Evolutionary conservation across 495 filamentous ascomycete genomes (phyloP), one percentile per base, ranked within the genome.

Genomic region (Ramalina peruviana): DNA sequence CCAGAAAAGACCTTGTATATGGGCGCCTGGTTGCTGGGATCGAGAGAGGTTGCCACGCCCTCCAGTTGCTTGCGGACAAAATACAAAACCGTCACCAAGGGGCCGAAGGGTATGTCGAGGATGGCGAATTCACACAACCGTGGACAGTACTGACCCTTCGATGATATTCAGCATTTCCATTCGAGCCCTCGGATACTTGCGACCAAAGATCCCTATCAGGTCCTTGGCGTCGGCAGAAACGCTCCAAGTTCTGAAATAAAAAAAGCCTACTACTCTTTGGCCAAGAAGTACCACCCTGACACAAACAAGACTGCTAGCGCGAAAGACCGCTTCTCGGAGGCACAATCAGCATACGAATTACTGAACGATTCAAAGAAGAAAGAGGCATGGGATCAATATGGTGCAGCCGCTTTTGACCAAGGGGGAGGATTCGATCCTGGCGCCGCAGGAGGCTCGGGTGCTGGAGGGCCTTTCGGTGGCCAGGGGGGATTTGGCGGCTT

Each of bases 241-340:
- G 86, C 92, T 13, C 82, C 86, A n/a, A 65, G 85, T 5, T 62
- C 79, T 48, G 93, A 96, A 6, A 95, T 98, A 59, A 98, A 98
- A 62, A 97, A 96, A 66, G 90, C 92, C 2, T 98, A 98, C 71
- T 98, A 98, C 64, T 82, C 87, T 47, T 70, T 95, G 53, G 92
- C 92, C n/a, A 97, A 97, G 67, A 97, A 96, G 62, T 98, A 80
- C 62, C 92, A 98, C 59, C 92, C 92, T 7, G 92, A 98, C 65
- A 95, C 92, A 36, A 97, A 95, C 70, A 98, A 96, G 67, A 92
- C 95, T 46, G 61, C 87, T 7, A 71, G 69, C 6, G 90, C 92
- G 27, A 96, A 96, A 63, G 92, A 97, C 48, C 90, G 85, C 59
- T 98, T 98, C 60, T 71, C 80, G 40, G 92, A 94, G 54, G 84